These are phyloP conservation scores for Eimeria sp. DNA, from an alignment of 169 alveolate genomes.

Conservation along the genomic window DNA sequence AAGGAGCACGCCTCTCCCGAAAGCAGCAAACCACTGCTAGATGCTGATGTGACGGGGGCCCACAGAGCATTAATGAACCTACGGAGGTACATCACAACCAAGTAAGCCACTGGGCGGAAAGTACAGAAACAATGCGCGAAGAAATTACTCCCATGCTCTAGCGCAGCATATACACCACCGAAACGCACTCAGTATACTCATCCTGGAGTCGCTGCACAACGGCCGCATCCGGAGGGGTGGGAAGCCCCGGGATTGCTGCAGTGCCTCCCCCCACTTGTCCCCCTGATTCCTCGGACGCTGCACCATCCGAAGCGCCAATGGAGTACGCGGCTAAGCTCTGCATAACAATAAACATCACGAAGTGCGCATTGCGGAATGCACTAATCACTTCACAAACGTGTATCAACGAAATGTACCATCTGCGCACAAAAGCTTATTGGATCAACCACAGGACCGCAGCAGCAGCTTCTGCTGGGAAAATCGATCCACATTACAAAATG, in stretches of 20 bases:
- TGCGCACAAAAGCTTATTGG: neutral
- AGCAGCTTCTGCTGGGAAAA: neutral
- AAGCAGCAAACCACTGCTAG: neutral
- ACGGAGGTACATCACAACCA: neutral
- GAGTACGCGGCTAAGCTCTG: constrained; percentile 66
- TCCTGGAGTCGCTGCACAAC: constrained; percentile 29
- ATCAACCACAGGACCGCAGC: neutral
- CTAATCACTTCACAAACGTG: neutral
- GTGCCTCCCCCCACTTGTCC: neutral
- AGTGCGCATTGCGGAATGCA: neutral
- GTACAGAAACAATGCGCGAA: neutral
- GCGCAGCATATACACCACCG: neutral
- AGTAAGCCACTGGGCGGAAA: neutral
- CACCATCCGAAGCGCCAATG: constrained; percentile 22
- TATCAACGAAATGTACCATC: neutral
- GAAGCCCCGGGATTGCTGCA: neutral
- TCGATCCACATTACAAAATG: neutral
- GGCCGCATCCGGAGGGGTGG: constrained; percentile 46
- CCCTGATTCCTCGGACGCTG: neutral
- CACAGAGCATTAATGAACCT: constrained; percentile 42
- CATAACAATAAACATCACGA: neutral
- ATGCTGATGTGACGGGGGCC: neutral
- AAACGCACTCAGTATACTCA: constrained; percentile 25
- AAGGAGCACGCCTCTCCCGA: constrained; percentile 36
- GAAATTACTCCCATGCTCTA: neutral